Evolutionary conservation across 208 protist genomes (phyloP), one percentile per base, ranked within the genome.

Genomic region (Crithidia sp.): DNA sequence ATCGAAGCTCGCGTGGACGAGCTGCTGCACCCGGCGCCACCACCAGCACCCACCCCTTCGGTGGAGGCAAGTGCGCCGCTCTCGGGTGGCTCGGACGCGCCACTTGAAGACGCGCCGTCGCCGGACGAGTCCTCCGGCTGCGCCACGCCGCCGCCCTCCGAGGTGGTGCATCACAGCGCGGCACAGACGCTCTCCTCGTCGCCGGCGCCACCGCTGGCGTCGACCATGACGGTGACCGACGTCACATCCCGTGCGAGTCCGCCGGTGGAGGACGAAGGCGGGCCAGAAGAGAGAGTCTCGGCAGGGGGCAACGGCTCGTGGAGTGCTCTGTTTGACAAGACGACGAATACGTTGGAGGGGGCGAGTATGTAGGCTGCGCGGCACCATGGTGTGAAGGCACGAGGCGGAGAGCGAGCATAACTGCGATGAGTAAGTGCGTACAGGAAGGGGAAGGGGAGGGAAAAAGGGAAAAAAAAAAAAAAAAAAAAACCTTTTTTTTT

Each of bases 1-100:
- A 83, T 95, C 49, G 91, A 93, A 62, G 67, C 81, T 13, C 77
- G 86, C 52, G 49, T 95, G 6, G 54, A 72, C 44, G 66, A 77
- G 36, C 71, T 94, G 14, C 75, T 93, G 13, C 62, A 70, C 47
- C 66, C 74, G 41, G 7, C 2, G 13, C 57, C 58, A 36, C 58
- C 43, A 14, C 47, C 40, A 17, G 47, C 57, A 49, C 49, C 63
- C 63, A 28, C 54, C 53, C 14, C 17, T 3, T 4, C 16, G 17
- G n/a, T 28, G 53, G 40, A 8, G 2, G 28, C 53, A 36, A 14
- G 4, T 8, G 12, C 43, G 40, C 60, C 37, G 16, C 44, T 13
- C 44, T 28, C 45, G 17, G 40, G 37, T 37, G 53, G 8, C 43
- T 4, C 14, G 5, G 4, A 28, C 16, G 14, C 17, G 0, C 10